phyloP scores from a whole-genome alignment of 2,329 filamentous ascomycete species.

The Botrytis deweyae region DNA sequence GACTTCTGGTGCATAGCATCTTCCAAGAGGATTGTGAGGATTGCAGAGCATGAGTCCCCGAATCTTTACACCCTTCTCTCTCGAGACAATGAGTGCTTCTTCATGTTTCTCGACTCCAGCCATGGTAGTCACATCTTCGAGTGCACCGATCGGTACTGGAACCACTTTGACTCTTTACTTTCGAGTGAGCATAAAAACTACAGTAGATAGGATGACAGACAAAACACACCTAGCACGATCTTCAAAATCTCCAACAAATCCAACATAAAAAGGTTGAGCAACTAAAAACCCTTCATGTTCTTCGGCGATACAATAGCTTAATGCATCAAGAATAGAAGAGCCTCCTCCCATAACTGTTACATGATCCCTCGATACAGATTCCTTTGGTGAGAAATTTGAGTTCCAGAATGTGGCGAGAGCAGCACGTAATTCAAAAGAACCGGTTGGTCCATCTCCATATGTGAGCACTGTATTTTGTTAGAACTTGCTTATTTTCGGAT shows the following conservation, averaged over 20 bases:
- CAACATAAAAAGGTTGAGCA: conserved; percentile 47
- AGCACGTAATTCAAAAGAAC: conserved; percentile 41
- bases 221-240: conserved; percentile 33
- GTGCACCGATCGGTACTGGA: not conserved
- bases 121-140: conserved; percentile 42
- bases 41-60: conserved; percentile 44
- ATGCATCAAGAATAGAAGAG: conserved; percentile 36
- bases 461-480: conserved; percentile 23
- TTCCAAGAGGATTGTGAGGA: conserved; percentile 38
- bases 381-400: conserved; percentile 42
- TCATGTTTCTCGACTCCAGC: conserved; percentile 42
- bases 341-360: conserved; percentile 45
- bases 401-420: conserved; percentile 45
- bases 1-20: conserved; percentile 29
- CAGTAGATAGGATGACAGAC: too few relatives aligned
- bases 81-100: conserved; percentile 39
- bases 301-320: conserved; percentile 46
- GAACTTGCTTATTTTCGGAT: not conserved
- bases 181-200: not conserved
- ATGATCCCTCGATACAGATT: conserved; percentile 39
- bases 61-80: conserved; percentile 33
- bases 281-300: conserved; percentile 47
- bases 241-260: conserved; percentile 47
- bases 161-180: not conserved
- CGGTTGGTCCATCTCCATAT: conserved; percentile 28